Evolutionary conservation across 2,329 filamentous ascomycete genomes (phyloP).

Genomic region (Diaporthe citrichinensis): DNA sequence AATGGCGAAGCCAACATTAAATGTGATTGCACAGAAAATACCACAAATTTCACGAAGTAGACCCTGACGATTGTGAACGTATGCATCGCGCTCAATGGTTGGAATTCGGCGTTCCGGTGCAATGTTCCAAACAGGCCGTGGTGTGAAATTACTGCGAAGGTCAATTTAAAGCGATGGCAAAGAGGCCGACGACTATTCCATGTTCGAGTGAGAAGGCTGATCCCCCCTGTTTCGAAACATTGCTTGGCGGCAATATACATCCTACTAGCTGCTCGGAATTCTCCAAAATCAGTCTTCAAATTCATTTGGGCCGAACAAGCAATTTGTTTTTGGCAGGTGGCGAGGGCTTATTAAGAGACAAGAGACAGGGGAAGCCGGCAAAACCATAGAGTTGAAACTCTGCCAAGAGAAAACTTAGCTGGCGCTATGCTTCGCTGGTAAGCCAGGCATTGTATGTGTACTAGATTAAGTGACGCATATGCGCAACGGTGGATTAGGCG

Average conservation of each 20-base stretch:
- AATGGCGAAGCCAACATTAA: not conserved
- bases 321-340: not conserved
- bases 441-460: not conserved
- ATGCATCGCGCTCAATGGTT: not conserved
- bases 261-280: not conserved
- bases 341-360: not conserved
- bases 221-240: conserved; percentile 16
- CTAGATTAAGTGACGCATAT: conserved; percentile 8
- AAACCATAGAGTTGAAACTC: conserved; percentile 16
- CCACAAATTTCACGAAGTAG: too few species aligned
- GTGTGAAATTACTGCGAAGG: not conserved
- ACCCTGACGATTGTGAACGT: not conserved
- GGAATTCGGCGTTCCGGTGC: not conserved
- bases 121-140: not conserved
- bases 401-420: conserved; percentile 1
- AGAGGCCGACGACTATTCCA: not conserved
- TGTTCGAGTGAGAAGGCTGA: not conserved
- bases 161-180: not conserved
- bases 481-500: not conserved
- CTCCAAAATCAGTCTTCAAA: not conserved
- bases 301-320: not conserved
- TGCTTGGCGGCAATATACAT: conserved; percentile 6
- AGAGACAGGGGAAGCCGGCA: not conserved
- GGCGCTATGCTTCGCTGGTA: not conserved
- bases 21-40: too few species aligned